A percentile compares a stretch with the other conserved stretches of the same genome.
phyloP scores from a whole-genome alignment of 2,329 filamentous ascomycete species.

The Aspergillus flavus region DNA sequence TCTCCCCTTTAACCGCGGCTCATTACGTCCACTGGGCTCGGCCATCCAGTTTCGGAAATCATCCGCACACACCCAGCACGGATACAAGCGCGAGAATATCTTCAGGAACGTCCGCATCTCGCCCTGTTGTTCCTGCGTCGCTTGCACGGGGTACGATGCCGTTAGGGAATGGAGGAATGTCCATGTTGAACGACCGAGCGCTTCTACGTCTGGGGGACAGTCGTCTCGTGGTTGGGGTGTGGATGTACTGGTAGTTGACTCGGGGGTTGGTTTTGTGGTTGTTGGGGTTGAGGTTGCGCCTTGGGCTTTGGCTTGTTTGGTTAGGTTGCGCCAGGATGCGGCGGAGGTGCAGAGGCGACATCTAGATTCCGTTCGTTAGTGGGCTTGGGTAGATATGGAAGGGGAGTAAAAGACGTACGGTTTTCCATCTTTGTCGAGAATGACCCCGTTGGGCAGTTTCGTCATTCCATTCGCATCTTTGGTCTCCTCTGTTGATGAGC shows the following conservation, averaged over 20 bases:
- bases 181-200: slow-evolving; percentile 86
- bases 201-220: slow-evolving; percentile 88
- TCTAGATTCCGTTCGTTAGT: slow-evolving; percentile 27
- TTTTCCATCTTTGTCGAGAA: slow-evolving; percentile 54
- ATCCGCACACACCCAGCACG: slow-evolving; percentile 92
- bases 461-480: slow-evolving; percentile 28
- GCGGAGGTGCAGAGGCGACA: slow-evolving; percentile 53
- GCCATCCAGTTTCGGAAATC: slow-evolving; percentile 85
- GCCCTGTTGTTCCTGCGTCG: slow-evolving; percentile 68
- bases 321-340: slow-evolving; percentile 50
- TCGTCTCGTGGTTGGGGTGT: slow-evolving; percentile 46
- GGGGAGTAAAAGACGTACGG: slow-evolving; percentile 39
- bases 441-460: slow-evolving; percentile 49
- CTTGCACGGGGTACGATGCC: slow-evolving; percentile 76
- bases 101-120: slow-evolving; percentile 78
- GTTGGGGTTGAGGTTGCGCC: slow-evolving; percentile 32
- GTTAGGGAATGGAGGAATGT: slow-evolving; percentile 91
- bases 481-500: slow-evolving; percentile 21
- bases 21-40: slow-evolving; percentile 58
- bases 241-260: background rate
- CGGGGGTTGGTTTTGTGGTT: background rate
- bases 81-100: slow-evolving; percentile 84
- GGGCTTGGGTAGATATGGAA: background rate
- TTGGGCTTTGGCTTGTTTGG: slow-evolving; percentile 44
- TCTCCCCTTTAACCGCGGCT: slow-evolving; percentile 60